Evolutionary conservation across 805 yeast genomes (phyloP).

Genomic region (Teunomyces barrocoloradensis): DNA sequence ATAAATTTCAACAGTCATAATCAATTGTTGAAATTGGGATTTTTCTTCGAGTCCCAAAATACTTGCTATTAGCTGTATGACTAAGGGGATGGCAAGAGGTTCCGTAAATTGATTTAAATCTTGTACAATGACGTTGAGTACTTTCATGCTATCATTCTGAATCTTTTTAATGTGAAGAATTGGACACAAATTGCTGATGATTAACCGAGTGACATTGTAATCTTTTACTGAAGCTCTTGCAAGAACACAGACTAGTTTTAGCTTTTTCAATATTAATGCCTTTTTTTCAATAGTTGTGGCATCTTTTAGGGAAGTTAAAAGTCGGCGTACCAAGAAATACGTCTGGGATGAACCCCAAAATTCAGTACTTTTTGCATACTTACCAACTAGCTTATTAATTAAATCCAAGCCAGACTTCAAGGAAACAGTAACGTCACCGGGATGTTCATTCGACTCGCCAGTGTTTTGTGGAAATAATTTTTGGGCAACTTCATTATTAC

Average conservation of each 20-base stretch:
- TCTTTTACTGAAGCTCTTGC: conserved; percentile 16
- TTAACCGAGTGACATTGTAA: conserved; percentile 15
- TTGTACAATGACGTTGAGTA: conserved; percentile 19
- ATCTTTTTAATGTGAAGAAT: conserved; percentile 16
- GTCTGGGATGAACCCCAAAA: conserved; percentile 36
- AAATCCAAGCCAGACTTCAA: conserved; percentile 26
- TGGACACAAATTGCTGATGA: conserved; percentile 18
- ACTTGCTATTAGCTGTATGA: conserved; percentile 9
- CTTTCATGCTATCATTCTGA: conserved; percentile 20
- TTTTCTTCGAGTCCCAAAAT: conserved; percentile 4
- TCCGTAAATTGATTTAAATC: conserved; percentile 3
- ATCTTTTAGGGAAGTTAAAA: conserved; percentile 21
- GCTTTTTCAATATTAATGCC: conserved; percentile 26
- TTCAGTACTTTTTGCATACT: conserved; percentile 12
- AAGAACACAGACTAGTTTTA: conserved; percentile 35
- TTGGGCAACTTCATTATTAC: conserved; percentile 4
- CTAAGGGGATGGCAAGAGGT: conserved; percentile 7
- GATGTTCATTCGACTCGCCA: conserved; percentile 6
- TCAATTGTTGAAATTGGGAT: not conserved
- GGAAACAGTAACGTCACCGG: conserved; percentile 18
- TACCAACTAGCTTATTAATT: conserved; percentile 20
- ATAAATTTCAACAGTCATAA: not conserved
- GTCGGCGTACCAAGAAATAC: conserved; percentile 38
- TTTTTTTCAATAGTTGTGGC: conserved; percentile 21
- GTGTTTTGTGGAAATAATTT: conserved; percentile 6